phyloP scores from a whole-genome alignment of 768 basidiomycete species.

The Amanita polypyramis region DNA sequence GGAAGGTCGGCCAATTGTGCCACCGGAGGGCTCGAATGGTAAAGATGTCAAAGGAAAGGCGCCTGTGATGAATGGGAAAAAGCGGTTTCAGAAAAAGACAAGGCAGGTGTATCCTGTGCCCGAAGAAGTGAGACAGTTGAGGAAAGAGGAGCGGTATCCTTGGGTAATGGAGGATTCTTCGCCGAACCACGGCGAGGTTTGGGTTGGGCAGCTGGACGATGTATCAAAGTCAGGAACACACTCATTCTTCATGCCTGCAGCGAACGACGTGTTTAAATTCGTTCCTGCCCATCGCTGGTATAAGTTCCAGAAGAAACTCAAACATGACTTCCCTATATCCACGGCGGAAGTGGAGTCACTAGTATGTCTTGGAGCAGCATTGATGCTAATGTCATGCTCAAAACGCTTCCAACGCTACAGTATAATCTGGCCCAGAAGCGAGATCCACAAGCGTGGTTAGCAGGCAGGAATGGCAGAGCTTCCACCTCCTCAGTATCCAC shows the following conservation, averaged over 20 bases:
- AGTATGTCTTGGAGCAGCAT: constrained; percentile 23
- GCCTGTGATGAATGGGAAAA: constrained; percentile 39
- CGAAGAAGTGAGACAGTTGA: constrained; percentile 65
- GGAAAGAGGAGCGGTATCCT: constrained; percentile 80
- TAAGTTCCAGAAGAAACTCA: constrained; percentile 82
- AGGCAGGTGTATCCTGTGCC: constrained; percentile 72
- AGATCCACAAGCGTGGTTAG: constrained; percentile 66
- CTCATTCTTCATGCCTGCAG: constrained; percentile 78
- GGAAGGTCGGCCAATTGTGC: constrained; percentile 62
- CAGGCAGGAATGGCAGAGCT: constrained; percentile 48
- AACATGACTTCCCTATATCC: constrained; percentile 58
- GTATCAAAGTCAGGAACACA: constrained; percentile 58
- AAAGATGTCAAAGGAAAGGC: constrained; percentile 34
- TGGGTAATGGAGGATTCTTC: constrained; percentile 86
- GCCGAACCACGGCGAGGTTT: constrained; percentile 49
- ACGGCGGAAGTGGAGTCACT: constrained; percentile 60
- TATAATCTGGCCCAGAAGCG: constrained; percentile 60
- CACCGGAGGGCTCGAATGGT: constrained; percentile 16
- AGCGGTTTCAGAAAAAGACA: constrained; percentile 78
- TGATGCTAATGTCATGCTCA: constrained; percentile 13
- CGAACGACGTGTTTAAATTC: constrained; percentile 77
- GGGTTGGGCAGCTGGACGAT: constrained; percentile 80
- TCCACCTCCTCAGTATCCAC: constrained; percentile 56
- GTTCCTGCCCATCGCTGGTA: constrained; percentile 86
- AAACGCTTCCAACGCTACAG: constrained; percentile 17